phyloP scores from a whole-genome alignment of 768 basidiomycete species.

The Tricholomella constricta region DNA sequence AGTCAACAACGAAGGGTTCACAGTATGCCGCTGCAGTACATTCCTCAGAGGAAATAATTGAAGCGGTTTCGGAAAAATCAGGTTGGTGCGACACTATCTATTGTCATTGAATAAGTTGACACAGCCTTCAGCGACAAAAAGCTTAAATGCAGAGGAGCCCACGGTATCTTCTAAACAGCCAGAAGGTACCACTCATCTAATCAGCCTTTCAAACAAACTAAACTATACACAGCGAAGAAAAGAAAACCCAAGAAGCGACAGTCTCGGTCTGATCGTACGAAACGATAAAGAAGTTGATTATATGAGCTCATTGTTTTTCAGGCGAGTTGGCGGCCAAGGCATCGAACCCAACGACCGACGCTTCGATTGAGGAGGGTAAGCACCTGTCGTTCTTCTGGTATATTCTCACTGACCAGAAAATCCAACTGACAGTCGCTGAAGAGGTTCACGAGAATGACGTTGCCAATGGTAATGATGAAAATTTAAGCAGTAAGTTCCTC shows the following conservation, averaged over 20 bases:
- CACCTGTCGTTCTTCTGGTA: background rate
- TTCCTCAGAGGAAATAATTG: background rate
- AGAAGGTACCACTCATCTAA: background rate
- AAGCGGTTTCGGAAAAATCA: background rate
- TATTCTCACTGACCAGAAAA: background rate
- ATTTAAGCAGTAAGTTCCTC: background rate
- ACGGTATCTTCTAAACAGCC: background rate
- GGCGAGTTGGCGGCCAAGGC: background rate
- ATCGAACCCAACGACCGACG: background rate
- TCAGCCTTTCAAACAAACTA: background rate
- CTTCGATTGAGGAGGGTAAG: background rate
- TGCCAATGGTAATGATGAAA: background rate
- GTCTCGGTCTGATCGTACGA: slow-evolving; percentile 4
- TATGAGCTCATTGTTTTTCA: slow-evolving; percentile 1
- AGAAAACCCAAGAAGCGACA: slow-evolving; percentile 1
- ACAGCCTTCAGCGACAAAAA: background rate
- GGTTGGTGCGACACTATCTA: background rate
- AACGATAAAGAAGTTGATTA: background rate
- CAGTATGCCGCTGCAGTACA: background rate
- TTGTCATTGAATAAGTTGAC: background rate
- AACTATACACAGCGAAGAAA: slow-evolving; percentile 4
- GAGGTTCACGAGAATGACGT: too few species aligned
- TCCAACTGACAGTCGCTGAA: background rate
- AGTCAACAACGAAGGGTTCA: background rate
- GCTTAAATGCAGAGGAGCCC: background rate